Conservation (phyloP, 495 filamentous ascomycete genomes). For the Xylaria acuta region DNA sequence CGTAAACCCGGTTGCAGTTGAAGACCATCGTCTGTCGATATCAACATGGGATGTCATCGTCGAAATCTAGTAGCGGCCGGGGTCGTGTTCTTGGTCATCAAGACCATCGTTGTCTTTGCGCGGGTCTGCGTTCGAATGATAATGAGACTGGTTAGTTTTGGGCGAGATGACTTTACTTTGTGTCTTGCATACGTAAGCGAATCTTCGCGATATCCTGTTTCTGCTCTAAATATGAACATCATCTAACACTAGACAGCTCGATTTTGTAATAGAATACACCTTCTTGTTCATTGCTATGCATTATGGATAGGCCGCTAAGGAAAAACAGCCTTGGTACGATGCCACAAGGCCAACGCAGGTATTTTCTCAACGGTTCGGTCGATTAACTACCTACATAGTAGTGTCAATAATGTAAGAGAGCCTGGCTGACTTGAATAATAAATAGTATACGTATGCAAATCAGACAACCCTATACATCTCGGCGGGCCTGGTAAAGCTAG, state of each 20-base stretch:
- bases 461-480: constrained; percentile 35
- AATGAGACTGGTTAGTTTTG: background rate
- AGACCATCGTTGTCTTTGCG: background rate
- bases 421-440: constrained; percentile 3
- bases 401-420: background rate
- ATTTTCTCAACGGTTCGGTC: background rate
- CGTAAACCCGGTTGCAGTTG: background rate
- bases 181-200: background rate
- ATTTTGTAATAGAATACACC: background rate
- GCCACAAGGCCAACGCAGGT: constrained; percentile 25
- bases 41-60: background rate
- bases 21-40: background rate
- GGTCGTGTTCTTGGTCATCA: background rate
- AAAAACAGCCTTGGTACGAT: constrained; percentile 33
- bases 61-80: background rate
- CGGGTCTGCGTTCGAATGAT: background rate
- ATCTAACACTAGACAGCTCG: background rate
- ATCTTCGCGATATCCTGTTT: background rate
- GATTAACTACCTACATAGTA: too few relatives aligned
- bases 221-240: background rate
- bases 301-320: constrained; percentile 35
- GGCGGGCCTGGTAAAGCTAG: constrained; percentile 34
- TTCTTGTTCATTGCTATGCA: background rate
- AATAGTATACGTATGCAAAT: constrained; percentile 35
- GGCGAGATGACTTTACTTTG: background rate